Conservation (phyloP, 495 filamentous ascomycete species). For the Penicillium ucsense region DNA sequence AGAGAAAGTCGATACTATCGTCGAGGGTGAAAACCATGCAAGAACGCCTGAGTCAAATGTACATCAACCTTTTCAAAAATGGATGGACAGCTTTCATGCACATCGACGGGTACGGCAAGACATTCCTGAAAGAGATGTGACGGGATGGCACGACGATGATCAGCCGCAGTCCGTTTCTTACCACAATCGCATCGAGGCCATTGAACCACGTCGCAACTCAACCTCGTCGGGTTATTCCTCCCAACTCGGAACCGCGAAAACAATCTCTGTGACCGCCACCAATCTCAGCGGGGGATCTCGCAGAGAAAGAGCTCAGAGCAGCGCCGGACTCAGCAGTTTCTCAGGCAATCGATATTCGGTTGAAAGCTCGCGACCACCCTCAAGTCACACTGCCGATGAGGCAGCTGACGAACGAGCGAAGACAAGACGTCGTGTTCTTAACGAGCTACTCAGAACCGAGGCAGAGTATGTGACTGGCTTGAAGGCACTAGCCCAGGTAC, state of each 20-base stretch:
- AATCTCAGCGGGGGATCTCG: conserved; percentile 55
- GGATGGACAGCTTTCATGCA: conserved; percentile 45
- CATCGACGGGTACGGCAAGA: conserved; percentile 21
- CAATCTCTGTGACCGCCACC: conserved; percentile 61
- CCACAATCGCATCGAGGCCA: no score
- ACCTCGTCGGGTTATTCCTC: conserved; percentile 58
- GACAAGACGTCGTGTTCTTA: conserved; percentile 66
- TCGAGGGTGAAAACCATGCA: conserved; percentile 3
- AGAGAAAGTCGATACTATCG: neutral
- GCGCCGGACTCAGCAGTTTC: conserved; percentile 42
- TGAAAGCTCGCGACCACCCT: conserved; percentile 50
- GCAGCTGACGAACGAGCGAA: conserved; percentile 59
- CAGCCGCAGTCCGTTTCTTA: no score
- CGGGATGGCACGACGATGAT: conserved; percentile 21
- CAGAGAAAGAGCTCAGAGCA: conserved; percentile 40
- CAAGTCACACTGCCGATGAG: conserved; percentile 51
- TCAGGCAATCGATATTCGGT: conserved; percentile 51
- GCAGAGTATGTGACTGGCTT: conserved; percentile 82
- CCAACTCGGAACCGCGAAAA: conserved; percentile 67
- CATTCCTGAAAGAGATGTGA: conserved; percentile 20
- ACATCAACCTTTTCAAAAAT: conserved; percentile 37
- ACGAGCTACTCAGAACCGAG: conserved; percentile 78
- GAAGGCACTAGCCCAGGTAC: conserved; percentile 74
- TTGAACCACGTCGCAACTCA: conserved; percentile 6
- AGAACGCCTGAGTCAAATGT: no score